Base-by-base conservation (phyloP, 768 basidiomycete species). In the Asterophora parasitica region DNA sequence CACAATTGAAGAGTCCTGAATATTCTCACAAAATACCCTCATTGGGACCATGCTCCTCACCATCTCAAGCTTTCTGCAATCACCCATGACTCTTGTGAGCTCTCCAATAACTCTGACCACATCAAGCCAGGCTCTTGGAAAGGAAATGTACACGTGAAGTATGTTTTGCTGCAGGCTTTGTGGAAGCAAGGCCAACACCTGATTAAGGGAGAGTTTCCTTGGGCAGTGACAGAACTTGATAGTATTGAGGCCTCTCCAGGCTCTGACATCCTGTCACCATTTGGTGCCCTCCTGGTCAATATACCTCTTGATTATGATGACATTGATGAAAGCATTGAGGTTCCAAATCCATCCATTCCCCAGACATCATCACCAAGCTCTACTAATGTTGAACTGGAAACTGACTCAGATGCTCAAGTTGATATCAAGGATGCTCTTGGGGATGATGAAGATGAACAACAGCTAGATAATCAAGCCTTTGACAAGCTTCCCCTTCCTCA, bases 31-130 rank as follows among this genome's bases (percentile, higher is more conserved):
- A 45, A 62, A 37, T 57, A 67, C 45, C 69, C 70, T 2, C 56
- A 69, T 1, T 74, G 71, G 69, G 71, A 70, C 45, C 53, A 58
- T 2, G 35, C 56, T 12, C 65, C 70, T 26, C 61, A 64, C 3
- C 60, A 65, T 0, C 60, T 72, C 1, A 60, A 61, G 42, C 52
- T 69, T 3, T 62, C 62, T 19, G 50, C 59, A 4, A 45, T 67
- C 1, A 48, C 61, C n/a, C 53, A 54, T 5, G 51, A 59, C 7
- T 55, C 55, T 1, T 47, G 53, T 4, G 55, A 62, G 15, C 32
- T 67, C 16, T 51, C 55, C 0, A 20, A 50, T 10, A 46, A 39
- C 1, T 55, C 57, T 3, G 68, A 72, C 52, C 69, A 72, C 42
- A 58, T 72, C 40, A 65, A 65, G 17, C 68, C 69, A 3, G 50